Base-by-base conservation (phyloP, 164 flowering plant genomes). In the Berberis thunbergii region DNA sequence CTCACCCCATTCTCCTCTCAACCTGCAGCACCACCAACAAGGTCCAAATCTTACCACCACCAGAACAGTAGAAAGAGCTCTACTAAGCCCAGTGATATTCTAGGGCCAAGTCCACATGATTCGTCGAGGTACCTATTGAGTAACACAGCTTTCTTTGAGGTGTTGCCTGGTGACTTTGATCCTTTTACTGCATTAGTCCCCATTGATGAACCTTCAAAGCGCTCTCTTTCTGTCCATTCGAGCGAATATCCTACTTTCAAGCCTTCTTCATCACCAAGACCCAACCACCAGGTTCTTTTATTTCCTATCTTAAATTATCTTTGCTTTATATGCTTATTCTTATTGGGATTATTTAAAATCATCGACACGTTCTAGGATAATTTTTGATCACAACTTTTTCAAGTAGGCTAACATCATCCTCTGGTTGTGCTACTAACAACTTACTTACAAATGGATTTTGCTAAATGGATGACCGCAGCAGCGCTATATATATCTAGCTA, bases 101-200 rank as follows among this genome's bases (percentile, higher is more conserved):
- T 40, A 4, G 79, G 75, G 52, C 81, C 82, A 58, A 80, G 75
- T 55, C 81, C 82, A 58, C 60, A 64, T 52, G 70, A 76, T 10
- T 87, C 97, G 0, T 70, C 92, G 6, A 79, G 86, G 64, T 78
- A 78, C 67, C 81, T 86, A 38, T 63, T 86, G 43, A 69, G 81
- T 45, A 85, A 84, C 43, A 57, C 74, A 0, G 57, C 79, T 6
- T 75, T 74, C 58, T 26, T 70, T 13, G 85, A 81, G 5, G 72
- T 72, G 39, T 57, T 72, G 10, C 60, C 80, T 26, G 26, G 26
- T 0, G 80, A 78, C 57, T 60, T 70, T n/a, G 79, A 76, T 41
- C 69, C 66, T 3, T 8, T 45, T 48, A 62, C 75, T 0, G 75
- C 79, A 52, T 61, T 81, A 54, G 78, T 77, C 64, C 83, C 80